A percentile compares a stretch with the other conserved stretches of the same genome.
Evolutionary conservation across 768 basidiomycete genomes (phyloP).

Genomic region (Lentinula sp.): DNA sequence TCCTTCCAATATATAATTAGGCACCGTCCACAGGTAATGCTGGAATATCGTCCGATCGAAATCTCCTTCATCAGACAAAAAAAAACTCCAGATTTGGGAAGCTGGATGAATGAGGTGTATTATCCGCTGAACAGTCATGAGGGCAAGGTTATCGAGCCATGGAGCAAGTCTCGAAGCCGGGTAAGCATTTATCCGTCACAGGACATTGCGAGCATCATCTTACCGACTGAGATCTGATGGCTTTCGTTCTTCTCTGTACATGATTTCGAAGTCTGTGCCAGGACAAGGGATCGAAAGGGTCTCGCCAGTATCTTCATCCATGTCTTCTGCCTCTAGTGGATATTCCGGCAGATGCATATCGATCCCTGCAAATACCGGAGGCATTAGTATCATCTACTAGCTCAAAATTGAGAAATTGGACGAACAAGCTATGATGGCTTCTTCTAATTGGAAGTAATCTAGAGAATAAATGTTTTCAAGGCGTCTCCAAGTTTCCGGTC

Average conservation of each 20-base stretch:
- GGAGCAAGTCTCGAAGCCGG: constrained; percentile 28
- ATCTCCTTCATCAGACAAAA: constrained; percentile 22
- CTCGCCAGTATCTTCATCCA: constrained; percentile 31
- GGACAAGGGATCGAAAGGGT: constrained; percentile 38
- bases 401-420: constrained; percentile 2
- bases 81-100: constrained; percentile 36
- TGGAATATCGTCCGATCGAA: constrained; percentile 35
- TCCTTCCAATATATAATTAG: constrained; percentile 12
- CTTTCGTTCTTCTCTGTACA: constrained; percentile 24
- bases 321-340: constrained; percentile 28
- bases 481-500: constrained; percentile 42
- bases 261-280: constrained; percentile 24
- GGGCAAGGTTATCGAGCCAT: constrained; percentile 47
- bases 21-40: constrained; percentile 37
- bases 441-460: constrained; percentile 20
- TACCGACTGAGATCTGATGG: constrained; percentile 40
- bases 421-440: constrained; percentile 32
- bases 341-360: constrained; percentile 26
- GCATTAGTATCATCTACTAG: constrained; percentile 5
- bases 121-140: constrained; percentile 43
- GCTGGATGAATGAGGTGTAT: constrained; percentile 40
- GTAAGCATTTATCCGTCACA: not conserved
- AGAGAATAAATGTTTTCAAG: constrained; percentile 43
- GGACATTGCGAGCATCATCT: constrained; percentile 3
- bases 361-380: constrained; percentile 26